These are phyloP conservation scores for Pulveroboletus sp. DNA, from an alignment of 768 basidiomycete genomes.

Conservation along the genomic window DNA sequence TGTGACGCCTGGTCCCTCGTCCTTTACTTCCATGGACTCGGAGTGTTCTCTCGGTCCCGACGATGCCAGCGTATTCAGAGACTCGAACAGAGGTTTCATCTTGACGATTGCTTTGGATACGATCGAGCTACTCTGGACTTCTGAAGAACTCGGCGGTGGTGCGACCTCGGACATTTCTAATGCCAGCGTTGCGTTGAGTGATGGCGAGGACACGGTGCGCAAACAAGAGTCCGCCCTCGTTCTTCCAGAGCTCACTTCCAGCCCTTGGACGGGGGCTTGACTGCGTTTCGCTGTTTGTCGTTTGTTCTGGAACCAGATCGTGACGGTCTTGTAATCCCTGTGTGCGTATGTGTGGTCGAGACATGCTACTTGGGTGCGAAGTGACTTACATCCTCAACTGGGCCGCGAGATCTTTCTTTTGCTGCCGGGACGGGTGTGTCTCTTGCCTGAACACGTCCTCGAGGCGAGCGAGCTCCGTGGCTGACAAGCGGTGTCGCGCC, in stretches of 20 bases:
- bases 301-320: constrained; percentile 86
- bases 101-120: constrained; percentile 16
- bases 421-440: constrained; percentile 31
- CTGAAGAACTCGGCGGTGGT: neutral
- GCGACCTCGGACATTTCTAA: constrained; percentile 1
- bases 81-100: constrained; percentile 24
- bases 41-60: constrained; percentile 4
- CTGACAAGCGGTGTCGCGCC: constrained; percentile 38
- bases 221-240: constrained; percentile 19
- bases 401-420: constrained; percentile 27
- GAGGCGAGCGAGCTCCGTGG: constrained; percentile 24
- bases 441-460: constrained; percentile 25
- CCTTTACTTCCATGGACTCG: neutral
- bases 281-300: constrained; percentile 51
- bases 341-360: no score
- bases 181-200: constrained; percentile 26
- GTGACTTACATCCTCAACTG: constrained; percentile 28
- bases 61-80: constrained; percentile 14
- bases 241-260: neutral
- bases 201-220: constrained; percentile 30
- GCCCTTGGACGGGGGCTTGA: constrained; percentile 5
- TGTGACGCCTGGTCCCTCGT: neutral
- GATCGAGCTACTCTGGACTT: neutral
- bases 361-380: neutral
- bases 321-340: constrained; percentile 46